A percentile compares a stretch with the other conserved stretches of the same genome.
Conservation (phyloP, 2,329 filamentous ascomycete genomes). For the Epichloe sp. region DNA sequence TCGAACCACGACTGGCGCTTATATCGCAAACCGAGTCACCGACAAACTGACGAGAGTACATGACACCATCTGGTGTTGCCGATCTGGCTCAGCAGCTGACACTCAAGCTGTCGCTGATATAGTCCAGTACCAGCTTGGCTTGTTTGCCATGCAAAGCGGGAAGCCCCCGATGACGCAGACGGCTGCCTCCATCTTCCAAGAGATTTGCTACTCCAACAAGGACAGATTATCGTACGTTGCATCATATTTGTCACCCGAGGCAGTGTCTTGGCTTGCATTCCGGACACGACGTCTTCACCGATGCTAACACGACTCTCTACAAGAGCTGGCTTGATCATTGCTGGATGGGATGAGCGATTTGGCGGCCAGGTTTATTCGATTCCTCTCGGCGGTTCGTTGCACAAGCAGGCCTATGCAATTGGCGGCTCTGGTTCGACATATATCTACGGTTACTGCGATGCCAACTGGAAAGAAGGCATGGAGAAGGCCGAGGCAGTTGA, state of each 20-base stretch:
- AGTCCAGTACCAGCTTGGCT: slow-evolving; percentile 87
- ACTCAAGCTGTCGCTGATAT: slow-evolving; percentile 98
- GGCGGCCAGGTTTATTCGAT: slow-evolving; percentile 97
- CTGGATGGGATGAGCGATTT: slow-evolving; percentile 91
- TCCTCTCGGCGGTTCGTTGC: slow-evolving; percentile 86
- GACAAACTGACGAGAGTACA: slow-evolving; percentile 98
- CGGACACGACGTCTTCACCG: too few relatives aligned
- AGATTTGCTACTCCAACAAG: slow-evolving; percentile 97
- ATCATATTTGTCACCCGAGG: neutral
- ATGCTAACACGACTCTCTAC: neutral
- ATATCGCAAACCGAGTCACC: slow-evolving; percentile 97
- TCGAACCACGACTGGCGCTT: slow-evolving; percentile 91
- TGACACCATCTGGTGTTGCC: slow-evolving; percentile 99
- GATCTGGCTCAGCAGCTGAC: slow-evolving; percentile 92
- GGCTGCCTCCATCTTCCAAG: slow-evolving; percentile 90
- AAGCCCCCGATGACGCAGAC: slow-evolving; percentile 89
- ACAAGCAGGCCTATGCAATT: slow-evolving; percentile 94
- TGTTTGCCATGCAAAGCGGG: slow-evolving; percentile 84
- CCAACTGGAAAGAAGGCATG: slow-evolving; percentile 93
- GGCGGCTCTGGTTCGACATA: slow-evolving; percentile 96
- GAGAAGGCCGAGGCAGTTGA: slow-evolving; percentile 77
- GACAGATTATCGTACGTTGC: slow-evolving; percentile 65
- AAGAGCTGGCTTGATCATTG: slow-evolving; percentile 93
- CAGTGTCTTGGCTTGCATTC: neutral
- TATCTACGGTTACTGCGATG: slow-evolving; percentile 98